Evolutionary conservation across 495 filamentous ascomycete genomes (phyloP), one percentile per base, ranked within the genome.

Genomic region (Sphaerosporella brunnea): DNA sequence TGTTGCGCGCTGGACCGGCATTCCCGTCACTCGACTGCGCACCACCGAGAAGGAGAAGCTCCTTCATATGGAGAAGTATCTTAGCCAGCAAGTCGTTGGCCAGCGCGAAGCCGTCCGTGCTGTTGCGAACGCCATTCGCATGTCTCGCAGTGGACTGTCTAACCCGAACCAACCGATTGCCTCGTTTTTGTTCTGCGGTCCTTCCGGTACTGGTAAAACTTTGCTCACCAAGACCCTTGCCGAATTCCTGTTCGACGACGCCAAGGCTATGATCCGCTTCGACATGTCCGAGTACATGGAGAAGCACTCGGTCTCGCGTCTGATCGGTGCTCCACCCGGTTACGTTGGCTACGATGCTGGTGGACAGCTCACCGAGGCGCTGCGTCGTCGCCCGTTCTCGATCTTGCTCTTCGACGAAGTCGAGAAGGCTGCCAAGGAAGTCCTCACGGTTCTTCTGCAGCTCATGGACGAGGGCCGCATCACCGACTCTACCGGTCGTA

Each of bases 261-360:
- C 90, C 13, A 94, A 94, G 70, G 68, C 86, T 15, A 97, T 97
- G 90, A 93, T 97, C 59, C 83, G 90, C 13, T 87, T 97, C 68
- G 90, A 97, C 65, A 97, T 97, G 90, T 96, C 90, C 5, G 90
- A 97, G 63, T 97, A 97, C 65, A 92, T 96, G 65, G 90, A 97
- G 65, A 82, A 87, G 8, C 90, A 97, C 65, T 84, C 87, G 0
- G 76, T 97, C 20, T 92, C 83, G 57, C 80, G 90, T 49, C 93
- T 97, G 81, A 97, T 97, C 54, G 90, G 90, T 58, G 88, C 90
- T 7, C 90, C 90, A 11, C 90, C 90, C 5, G 90, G 90, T 53
- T 97, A 97, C 56, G 85, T 97, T 49, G 90, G 90, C 21, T 85
- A 97, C 62, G 90, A 97, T 53, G 78, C 90, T 23, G 90, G 90